Conservation (phyloP, 2,329 filamentous ascomycete species). For the Scedosporium dehoogii region DNA sequence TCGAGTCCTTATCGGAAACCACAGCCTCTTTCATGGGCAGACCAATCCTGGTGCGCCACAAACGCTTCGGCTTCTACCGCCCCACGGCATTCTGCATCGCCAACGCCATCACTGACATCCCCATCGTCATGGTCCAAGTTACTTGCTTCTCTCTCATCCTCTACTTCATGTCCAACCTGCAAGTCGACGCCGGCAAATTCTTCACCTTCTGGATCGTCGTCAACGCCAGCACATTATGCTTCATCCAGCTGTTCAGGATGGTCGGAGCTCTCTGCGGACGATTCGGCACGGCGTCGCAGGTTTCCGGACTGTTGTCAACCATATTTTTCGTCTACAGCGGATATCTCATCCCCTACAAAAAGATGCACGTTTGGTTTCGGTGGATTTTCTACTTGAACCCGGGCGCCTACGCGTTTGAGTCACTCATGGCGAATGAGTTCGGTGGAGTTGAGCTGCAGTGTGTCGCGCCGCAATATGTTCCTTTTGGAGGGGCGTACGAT, state of each 20-base stretch:
- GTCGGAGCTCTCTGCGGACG: constrained; percentile 53
- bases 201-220: constrained; percentile 57
- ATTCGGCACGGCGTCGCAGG: constrained; percentile 17
- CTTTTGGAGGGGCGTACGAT: constrained; percentile 30
- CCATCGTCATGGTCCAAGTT: constrained; percentile 38
- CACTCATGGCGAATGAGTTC: constrained; percentile 57
- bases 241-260: constrained; percentile 56
- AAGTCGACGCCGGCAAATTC: constrained; percentile 29
- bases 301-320: constrained; percentile 17
- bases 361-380: constrained; percentile 30
- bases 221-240: constrained; percentile 45
- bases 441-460: constrained; percentile 47
- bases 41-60: constrained; percentile 21
- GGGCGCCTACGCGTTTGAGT: constrained; percentile 52
- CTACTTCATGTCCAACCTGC: constrained; percentile 23
- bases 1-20: constrained; percentile 32
- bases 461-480: constrained; percentile 46
- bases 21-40: constrained; percentile 20
- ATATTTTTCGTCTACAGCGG: constrained; percentile 20
- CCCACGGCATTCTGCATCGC: constrained; percentile 25
- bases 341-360: constrained; percentile 37
- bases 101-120: constrained; percentile 28
- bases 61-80: constrained; percentile 21
- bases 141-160: constrained; percentile 36
- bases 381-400: constrained; percentile 51